Evolutionary conservation across 306 rosid species (phyloP).

Genomic region (Morella rubra): DNA sequence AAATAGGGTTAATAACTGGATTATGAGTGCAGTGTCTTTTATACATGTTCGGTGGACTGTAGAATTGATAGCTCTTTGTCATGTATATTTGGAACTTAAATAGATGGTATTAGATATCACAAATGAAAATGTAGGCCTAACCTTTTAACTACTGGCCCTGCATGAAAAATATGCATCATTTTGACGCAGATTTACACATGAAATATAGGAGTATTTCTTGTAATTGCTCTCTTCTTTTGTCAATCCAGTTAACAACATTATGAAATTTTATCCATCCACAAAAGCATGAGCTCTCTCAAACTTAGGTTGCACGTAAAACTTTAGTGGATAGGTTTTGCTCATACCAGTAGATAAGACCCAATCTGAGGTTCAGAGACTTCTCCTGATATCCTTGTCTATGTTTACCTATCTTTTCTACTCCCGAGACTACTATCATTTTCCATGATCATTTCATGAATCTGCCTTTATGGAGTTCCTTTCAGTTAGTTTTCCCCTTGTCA

Average conservation of each 20-base stretch:
- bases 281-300: background rate
- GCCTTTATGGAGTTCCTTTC: background rate
- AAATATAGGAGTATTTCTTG: background rate
- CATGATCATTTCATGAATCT: background rate
- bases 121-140: background rate
- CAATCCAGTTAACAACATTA: background rate
- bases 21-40: background rate
- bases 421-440: background rate
- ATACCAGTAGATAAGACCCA: background rate
- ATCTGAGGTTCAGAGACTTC: background rate
- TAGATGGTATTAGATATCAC: background rate
- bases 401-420: background rate
- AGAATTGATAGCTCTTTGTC: background rate
- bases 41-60: background rate
- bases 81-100: background rate
- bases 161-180: background rate
- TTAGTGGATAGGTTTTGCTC: conserved; percentile 1
- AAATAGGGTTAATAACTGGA: no score
- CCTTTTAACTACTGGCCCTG: background rate
- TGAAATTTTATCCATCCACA: background rate
- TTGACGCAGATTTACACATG: background rate
- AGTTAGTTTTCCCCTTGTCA: background rate
- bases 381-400: background rate
- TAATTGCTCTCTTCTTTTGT: background rate
- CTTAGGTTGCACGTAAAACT: background rate